Conservation (phyloP, 305 asterid species). For the Plantago lanceolata region DNA sequence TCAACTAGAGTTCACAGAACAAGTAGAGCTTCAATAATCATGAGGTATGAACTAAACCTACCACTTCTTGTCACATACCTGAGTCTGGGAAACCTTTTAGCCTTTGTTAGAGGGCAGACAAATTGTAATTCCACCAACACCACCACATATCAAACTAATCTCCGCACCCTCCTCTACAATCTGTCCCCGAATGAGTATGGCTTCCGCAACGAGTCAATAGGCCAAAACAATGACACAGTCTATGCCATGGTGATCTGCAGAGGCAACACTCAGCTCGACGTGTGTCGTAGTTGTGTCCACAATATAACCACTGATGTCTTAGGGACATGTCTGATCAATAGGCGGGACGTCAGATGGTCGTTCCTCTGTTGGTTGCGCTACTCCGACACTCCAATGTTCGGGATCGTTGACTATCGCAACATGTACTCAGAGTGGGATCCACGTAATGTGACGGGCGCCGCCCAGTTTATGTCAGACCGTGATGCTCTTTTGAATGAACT, state of each 20-base stretch:
- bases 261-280: slow-evolving; percentile 1
- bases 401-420: background rate
- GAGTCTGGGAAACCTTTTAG: too few species aligned
- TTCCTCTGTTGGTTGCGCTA: background rate
- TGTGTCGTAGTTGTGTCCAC: background rate
- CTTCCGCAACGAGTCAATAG: background rate
- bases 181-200: background rate
- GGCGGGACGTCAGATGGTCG: background rate
- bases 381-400: background rate
- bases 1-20: too few species aligned
- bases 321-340: background rate
- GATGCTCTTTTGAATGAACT: background rate
- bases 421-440: background rate
- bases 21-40: too few species aligned
- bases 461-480: background rate
- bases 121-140: background rate
- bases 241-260: background rate
- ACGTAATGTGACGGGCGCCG: background rate
- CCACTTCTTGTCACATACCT: too few species aligned
- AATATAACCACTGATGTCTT: background rate
- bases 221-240: background rate
- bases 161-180: background rate
- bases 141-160: slow-evolving; percentile 4
- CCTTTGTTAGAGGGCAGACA: background rate
- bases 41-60: too few species aligned